Percentiles rank a stretch among this genome's conserved stretches.
Evolutionary conservation across 345 rosid genomes (phyloP).

Genomic region (Populus pruinosa): DNA sequence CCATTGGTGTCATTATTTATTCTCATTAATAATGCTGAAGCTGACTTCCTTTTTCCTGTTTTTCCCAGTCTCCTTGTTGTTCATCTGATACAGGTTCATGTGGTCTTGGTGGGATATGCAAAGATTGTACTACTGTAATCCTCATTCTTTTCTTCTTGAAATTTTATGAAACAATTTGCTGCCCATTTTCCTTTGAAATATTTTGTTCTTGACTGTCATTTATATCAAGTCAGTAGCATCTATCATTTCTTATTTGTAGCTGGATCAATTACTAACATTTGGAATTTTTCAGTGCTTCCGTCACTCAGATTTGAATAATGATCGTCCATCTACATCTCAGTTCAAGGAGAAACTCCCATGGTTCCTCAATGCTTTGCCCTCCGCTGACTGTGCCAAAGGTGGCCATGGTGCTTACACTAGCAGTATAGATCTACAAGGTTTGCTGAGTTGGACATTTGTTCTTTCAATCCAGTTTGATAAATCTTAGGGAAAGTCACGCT

Average conservation of each 20-base stretch:
- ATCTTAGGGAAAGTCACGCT: not conserved
- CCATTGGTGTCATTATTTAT: not conserved
- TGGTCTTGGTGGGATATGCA: slow-evolving; percentile 66
- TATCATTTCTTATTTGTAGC: slow-evolving; percentile 9
- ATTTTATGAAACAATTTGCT: not conserved
- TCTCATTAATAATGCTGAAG: slow-evolving; percentile 1
- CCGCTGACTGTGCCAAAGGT: slow-evolving; percentile 97
- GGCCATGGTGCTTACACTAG: slow-evolving; percentile 95
- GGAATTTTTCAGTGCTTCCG: slow-evolving; percentile 74
- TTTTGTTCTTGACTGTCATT: not conserved
- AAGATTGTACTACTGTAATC: slow-evolving; percentile 96
- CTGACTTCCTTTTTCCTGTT: slow-evolving; percentile 1
- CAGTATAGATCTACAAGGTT: slow-evolving; percentile 88
- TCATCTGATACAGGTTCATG: slow-evolving; percentile 54
- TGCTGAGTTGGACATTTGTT: slow-evolving; percentile 16
- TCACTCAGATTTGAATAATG: slow-evolving; percentile 77
- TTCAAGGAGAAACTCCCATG: slow-evolving; percentile 93
- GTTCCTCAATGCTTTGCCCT: slow-evolving; percentile 91
- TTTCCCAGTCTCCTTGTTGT: slow-evolving; percentile 86
- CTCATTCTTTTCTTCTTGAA: not conserved
- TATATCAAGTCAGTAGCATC: slow-evolving; percentile 1
- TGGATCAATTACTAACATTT: slow-evolving; percentile 7
- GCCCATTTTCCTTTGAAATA: not conserved
- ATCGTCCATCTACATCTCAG: slow-evolving; percentile 81
- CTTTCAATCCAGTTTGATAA: not conserved